Evolutionary conservation across 345 rosid species (phyloP).

Genomic region (Hibiscus syriacus): DNA sequence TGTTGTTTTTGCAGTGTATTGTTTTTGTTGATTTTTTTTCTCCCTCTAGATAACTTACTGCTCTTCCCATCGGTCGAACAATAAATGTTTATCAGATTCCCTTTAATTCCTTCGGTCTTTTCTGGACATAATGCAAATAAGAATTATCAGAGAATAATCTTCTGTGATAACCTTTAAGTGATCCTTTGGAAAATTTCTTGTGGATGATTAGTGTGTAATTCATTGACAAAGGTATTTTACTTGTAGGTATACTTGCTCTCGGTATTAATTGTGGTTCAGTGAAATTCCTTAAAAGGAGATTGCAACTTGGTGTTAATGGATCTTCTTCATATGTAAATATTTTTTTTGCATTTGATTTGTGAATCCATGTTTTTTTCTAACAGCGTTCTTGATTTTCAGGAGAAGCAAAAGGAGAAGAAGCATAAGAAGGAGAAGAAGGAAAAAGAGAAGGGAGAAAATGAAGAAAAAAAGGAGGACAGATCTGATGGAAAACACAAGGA

Average conservation of each 20-base stretch:
- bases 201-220: background rate
- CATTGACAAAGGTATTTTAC: background rate
- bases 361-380: slow-evolving; percentile 5
- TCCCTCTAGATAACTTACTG: background rate
- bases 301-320: background rate
- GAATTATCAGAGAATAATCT: background rate
- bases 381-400: slow-evolving; percentile 25
- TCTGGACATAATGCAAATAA: too few species aligned
- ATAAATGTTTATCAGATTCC: background rate
- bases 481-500: slow-evolving; percentile 41
- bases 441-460: slow-evolving; percentile 39
- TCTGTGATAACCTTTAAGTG: background rate
- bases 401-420: slow-evolving; percentile 45
- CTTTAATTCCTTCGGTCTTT: too few species aligned
- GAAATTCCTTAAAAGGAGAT: background rate
- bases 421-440: slow-evolving; percentile 48
- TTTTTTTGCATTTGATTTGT: background rate
- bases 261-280: background rate
- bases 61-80: background rate
- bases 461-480: slow-evolving; percentile 39
- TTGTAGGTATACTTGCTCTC: background rate
- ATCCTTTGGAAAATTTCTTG: slow-evolving; percentile 4
- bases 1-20: too few species aligned
- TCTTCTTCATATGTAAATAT: background rate
- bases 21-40: background rate